A percentile compares a stretch with the other conserved stretches of the same genome.
Evolutionary conservation across 768 basidiomycete species (phyloP).

Genomic region (Termitomyces sp.): DNA sequence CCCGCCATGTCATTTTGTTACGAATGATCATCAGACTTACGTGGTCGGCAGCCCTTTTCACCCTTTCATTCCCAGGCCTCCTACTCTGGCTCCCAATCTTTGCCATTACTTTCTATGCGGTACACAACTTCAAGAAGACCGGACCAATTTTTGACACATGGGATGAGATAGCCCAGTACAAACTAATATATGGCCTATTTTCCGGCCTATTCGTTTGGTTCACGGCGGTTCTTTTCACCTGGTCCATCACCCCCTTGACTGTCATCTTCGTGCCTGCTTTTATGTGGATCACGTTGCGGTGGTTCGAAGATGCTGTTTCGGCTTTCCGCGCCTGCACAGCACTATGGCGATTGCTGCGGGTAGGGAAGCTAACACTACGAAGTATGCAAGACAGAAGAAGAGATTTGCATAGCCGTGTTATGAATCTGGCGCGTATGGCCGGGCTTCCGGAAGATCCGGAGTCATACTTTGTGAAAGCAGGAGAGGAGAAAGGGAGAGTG

Average conservation of each 20-base stretch:
- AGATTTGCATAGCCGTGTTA: constrained; percentile 59
- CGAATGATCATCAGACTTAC: constrained; percentile 60
- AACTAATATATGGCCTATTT: constrained; percentile 75
- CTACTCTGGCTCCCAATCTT: constrained; percentile 83
- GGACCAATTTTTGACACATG: constrained; percentile 83
- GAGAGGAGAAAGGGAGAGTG: constrained; percentile 71
- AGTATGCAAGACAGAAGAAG: constrained; percentile 47
- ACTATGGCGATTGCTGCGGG: constrained; percentile 54
- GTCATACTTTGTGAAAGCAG: constrained; percentile 48
- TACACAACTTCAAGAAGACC: constrained; percentile 72
- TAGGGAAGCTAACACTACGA: constrained; percentile 54
- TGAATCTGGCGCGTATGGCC: constrained; percentile 54
- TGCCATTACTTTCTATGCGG: constrained; percentile 59
- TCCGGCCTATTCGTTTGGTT: constrained; percentile 71
- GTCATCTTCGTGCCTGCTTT: constrained; percentile 56
- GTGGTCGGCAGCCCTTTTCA: constrained; percentile 59
- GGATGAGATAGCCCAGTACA: constrained; percentile 89
- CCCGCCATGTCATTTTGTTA: constrained; percentile 46
- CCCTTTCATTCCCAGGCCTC: constrained; percentile 70
- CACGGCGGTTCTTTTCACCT: constrained; percentile 45
- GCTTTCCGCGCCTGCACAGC: constrained; percentile 70
- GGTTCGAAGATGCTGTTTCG: constrained; percentile 81
- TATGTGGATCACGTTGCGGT: constrained; percentile 90
- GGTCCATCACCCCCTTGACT: constrained; percentile 57
- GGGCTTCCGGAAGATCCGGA: constrained; percentile 70